A percentile compares a stretch with the other conserved stretches of the same genome.
Evolutionary conservation across 352 stramenopile genomes (phyloP).

Genomic region (Pythium biforme): DNA sequence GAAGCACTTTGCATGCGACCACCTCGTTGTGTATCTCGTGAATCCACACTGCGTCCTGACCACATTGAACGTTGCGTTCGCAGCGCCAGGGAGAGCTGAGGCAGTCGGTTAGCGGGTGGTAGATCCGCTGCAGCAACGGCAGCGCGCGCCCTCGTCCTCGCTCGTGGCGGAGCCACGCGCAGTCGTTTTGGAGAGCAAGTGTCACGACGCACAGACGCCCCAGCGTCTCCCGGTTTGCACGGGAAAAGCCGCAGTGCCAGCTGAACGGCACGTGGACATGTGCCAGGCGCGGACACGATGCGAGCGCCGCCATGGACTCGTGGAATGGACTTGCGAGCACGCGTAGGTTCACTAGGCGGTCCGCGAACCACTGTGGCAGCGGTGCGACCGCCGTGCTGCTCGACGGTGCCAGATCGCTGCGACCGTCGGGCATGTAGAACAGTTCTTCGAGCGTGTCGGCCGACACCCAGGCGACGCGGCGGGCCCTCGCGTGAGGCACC

Average conservation of each 20-base stretch:
- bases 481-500: background rate
- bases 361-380: background rate
- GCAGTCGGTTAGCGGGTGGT: background rate
- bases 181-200: background rate
- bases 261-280: constrained; percentile 6
- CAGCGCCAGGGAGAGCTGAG: background rate
- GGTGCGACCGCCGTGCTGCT: background rate
- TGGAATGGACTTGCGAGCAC: constrained; percentile 10
- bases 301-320: background rate
- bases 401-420: background rate
- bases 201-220: background rate
- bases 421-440: background rate
- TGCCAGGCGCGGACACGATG: background rate
- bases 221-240: background rate
- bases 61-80: background rate
- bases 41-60: too few relatives aligned
- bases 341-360: constrained; percentile 1
- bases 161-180: background rate
- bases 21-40: background rate
- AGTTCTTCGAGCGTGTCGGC: background rate
- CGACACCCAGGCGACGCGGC: background rate
- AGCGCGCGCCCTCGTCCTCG: background rate
- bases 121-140: background rate
- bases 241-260: background rate
- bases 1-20: background rate